Percentiles rank a stretch among this genome's conserved stretches.
Conservation (phyloP, 345 rosid species). For the Kernera saxatilis region DNA sequence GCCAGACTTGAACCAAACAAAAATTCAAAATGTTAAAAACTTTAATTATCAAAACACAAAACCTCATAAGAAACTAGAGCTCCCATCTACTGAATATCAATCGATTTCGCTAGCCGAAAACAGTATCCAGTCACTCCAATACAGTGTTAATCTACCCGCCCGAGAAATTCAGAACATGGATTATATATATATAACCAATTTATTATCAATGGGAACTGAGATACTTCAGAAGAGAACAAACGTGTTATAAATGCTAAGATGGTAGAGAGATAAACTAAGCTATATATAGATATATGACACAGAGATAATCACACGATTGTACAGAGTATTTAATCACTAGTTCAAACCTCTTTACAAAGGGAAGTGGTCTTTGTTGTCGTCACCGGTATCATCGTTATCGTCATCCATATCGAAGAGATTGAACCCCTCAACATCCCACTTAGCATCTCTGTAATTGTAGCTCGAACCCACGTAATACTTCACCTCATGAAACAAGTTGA, state of each 20-base stretch:
- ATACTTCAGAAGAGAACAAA: background rate
- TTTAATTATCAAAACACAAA: background rate
- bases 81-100: background rate
- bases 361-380: conserved; percentile 30
- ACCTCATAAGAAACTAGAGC: background rate
- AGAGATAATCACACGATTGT: conserved; percentile 32
- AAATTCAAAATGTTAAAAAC: background rate
- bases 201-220: background rate
- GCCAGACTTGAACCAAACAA: background rate
- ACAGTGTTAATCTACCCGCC: background rate
- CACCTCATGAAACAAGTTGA: conserved; percentile 87
- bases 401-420: conserved; percentile 50
- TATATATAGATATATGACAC: conserved; percentile 35
- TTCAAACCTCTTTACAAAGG: conserved; percentile 37
- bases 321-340: conserved; percentile 22
- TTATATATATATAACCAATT: background rate
- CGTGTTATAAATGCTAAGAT: conserved; percentile 6
- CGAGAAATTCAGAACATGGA: background rate
- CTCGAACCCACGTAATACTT: conserved; percentile 70
- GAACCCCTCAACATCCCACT: conserved; percentile 53
- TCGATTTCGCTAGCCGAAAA: background rate
- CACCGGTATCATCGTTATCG: conserved; percentile 17
- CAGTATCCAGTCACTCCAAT: background rate
- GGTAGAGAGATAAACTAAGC: background rate
- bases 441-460: conserved; percentile 49